phyloP scores from a whole-genome alignment of 2,329 filamentous ascomycete species.

The Colletotrichum orbiculare region DNA sequence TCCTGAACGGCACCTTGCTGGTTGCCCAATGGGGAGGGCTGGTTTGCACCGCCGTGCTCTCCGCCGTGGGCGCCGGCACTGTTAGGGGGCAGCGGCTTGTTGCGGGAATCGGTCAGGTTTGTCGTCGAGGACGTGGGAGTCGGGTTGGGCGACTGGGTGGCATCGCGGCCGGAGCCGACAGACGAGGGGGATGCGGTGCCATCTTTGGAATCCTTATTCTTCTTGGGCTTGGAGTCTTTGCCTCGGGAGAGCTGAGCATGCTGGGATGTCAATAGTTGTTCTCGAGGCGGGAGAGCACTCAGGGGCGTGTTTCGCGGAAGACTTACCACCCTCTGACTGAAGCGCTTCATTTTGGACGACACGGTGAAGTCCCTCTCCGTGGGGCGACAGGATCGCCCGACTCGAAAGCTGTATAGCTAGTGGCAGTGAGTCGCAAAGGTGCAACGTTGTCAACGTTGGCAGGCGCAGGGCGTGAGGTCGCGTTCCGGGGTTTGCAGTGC shows the following conservation, averaged over 20 bases:
- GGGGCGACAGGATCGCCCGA: constrained; percentile 34
- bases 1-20: constrained; percentile 52
- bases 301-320: constrained; percentile 24
- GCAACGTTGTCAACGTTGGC: constrained; percentile 20
- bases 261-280: constrained; percentile 57
- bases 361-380: constrained; percentile 35
- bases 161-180: constrained; percentile 59
- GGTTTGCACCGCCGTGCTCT: constrained; percentile 54
- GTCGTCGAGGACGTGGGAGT: constrained; percentile 93
- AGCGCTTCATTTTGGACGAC: constrained; percentile 87
- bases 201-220: constrained; percentile 78
- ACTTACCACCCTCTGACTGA: constrained; percentile 96
- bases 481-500: constrained; percentile 5
- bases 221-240: constrained; percentile 86
- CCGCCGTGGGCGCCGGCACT: constrained; percentile 54
- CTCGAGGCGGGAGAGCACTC: constrained; percentile 30
- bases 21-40: constrained; percentile 51
- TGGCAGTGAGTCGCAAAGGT: constrained; percentile 23
- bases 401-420: constrained; percentile 27
- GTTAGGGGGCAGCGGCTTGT: constrained; percentile 78
- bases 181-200: constrained; percentile 84
- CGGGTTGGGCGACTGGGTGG: constrained; percentile 69
- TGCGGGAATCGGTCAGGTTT: constrained; percentile 84
- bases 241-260: constrained; percentile 86
- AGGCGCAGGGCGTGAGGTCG: background rate